Evolutionary conservation across 345 rosid genomes (phyloP), one percentile per base, ranked within the genome.

Genomic region (Camelina neglecta): DNA sequence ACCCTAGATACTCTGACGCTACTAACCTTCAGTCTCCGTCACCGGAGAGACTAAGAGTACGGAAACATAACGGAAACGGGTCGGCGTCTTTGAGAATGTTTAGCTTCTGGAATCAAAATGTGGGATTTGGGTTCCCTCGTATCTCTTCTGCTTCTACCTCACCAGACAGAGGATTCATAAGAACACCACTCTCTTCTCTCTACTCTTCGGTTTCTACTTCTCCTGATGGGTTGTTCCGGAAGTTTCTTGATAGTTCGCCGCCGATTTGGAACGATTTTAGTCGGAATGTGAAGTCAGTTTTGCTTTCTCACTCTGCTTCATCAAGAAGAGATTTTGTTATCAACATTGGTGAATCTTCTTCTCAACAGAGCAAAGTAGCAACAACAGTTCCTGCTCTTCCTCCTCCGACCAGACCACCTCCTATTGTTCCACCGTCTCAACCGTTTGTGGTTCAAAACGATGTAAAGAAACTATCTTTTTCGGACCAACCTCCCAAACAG

Each of bases 101-200:
- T 47, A 74, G 74, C n/a, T 69, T 67, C 15, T 67, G 65, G 71
- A 70, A 79, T 36, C 79, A 75, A 23, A 72, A 78, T 48, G 33
- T 77, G 60, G 66, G 75, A 18, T 67, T 55, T 6, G 65, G 71
- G 39, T 67, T 55, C 6, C 73, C 67, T 58, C 79, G 81, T 29
- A 58, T 73, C 13, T 79, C 86, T 42, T 81, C 86, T 12, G 84
- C 86, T 21, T 84, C 86, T 45, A 74, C 86, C 11, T 83, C 91
- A 18, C 92, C 96, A 9, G 84, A 81, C 11, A 86, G 85, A 81
- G 80, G 31, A 24, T 44, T 23, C 3, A 41, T 54, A 20, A 58
- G 70, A 16, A 77, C 75, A 26, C 77, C 75, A 12, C 73, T 41
- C 39, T 80, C 83, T 20, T 66, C 84, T 23, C 77, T 80, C 13